Percentiles rank a stretch among this genome's conserved stretches.
Evolutionary conservation across 2,329 filamentous ascomycete species (phyloP).

Genomic region (Trichoderma atrobrunneum): DNA sequence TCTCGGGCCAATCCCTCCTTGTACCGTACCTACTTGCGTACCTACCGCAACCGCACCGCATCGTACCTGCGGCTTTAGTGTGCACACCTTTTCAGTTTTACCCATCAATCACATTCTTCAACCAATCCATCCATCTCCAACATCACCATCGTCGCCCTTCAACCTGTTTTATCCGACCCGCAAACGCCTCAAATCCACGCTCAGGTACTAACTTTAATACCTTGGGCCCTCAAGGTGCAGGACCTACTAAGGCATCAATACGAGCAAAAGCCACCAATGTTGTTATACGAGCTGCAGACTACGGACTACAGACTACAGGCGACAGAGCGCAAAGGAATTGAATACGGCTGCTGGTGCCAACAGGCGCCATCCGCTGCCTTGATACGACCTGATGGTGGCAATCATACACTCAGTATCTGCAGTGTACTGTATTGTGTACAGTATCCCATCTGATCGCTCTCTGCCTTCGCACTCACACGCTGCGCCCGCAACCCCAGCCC

Average conservation of each 20-base stretch:
- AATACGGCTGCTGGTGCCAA: not conserved
- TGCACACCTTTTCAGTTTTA: not conserved
- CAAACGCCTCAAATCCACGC: not conserved
- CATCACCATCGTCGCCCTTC: not conserved
- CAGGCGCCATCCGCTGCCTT: not conserved
- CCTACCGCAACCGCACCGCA: not conserved
- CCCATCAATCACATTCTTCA: not conserved
- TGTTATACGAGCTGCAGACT: not conserved
- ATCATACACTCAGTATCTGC: not conserved
- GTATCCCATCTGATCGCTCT: not conserved
- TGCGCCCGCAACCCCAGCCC: not conserved
- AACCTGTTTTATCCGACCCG: not conserved
- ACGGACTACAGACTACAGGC: not conserved
- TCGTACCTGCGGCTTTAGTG: conserved; percentile 6
- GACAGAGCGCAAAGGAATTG: not conserved
- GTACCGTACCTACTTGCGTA: not conserved
- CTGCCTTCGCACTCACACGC: not conserved
- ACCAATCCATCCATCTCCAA: not conserved
- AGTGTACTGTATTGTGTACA: not conserved
- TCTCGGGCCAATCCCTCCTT: not conserved
- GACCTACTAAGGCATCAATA: not conserved
- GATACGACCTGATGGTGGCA: not conserved
- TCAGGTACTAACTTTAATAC: not conserved
- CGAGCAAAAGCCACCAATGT: not conserved
- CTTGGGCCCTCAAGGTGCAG: not conserved